Conservation (phyloP, 2,329 filamentous ascomycete species). For the Apiospora marii region DNA sequence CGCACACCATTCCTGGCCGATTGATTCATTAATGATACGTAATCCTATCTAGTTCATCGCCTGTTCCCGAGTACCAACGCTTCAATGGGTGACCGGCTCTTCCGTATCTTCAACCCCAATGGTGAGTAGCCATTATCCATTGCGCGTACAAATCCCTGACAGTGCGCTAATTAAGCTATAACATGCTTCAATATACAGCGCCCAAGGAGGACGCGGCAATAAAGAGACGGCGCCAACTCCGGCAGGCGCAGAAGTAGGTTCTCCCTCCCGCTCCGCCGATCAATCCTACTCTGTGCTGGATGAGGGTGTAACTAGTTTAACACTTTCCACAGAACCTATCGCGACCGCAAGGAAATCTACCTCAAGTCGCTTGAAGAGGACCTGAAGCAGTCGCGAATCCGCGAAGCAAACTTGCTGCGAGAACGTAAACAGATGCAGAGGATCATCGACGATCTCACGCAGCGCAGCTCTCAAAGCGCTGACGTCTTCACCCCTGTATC, state of each 20-base stretch:
- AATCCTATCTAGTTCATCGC: too few species aligned
- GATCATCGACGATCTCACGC: too few species aligned
- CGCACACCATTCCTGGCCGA: too few species aligned
- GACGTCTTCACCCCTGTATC: too few species aligned
- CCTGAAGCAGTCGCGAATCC: not conserved
- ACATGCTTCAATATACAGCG: conserved; percentile 4
- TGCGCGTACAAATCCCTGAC: too few species aligned
- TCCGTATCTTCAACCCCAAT: not conserved
- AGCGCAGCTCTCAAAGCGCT: too few species aligned
- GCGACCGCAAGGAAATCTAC: conserved; percentile 23
- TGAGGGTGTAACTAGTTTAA: not conserved
- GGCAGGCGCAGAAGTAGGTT: conserved; percentile 22
- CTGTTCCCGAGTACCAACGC: not conserved
- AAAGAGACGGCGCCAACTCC: conserved; percentile 22
- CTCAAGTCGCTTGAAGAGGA: conserved; percentile 15
- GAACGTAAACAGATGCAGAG: not conserved
- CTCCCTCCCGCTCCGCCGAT: not conserved
- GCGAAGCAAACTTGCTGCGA: conserved; percentile 12
- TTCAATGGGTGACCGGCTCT: not conserved
- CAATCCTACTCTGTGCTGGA: too few species aligned
- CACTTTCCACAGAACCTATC: conserved; percentile 11
- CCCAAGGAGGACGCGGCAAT: conserved; percentile 11
- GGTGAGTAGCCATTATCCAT: not conserved
- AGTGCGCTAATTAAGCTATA: not conserved
- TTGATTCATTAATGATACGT: too few species aligned